These are phyloP conservation scores for Aspergillus olivimuriae DNA, from an alignment of 495 filamentous ascomycete genomes.

Conservation along the genomic window DNA sequence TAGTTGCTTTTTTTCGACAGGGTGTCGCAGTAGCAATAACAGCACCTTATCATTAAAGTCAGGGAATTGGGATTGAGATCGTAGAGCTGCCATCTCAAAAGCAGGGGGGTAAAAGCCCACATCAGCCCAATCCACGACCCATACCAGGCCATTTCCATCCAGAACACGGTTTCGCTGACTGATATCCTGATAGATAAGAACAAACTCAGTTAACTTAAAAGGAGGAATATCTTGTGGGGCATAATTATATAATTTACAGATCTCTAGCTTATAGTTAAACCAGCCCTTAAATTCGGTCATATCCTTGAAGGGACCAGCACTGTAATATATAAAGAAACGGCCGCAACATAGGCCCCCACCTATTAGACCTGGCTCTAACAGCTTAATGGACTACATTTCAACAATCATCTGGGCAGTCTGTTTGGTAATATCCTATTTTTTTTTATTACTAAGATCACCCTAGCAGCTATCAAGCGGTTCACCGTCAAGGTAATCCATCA, in stretches of 20 bases:
- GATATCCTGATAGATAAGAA: constrained; percentile 20
- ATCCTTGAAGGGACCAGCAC: background rate
- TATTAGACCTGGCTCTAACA: background rate
- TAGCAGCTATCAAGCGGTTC: constrained; percentile 20
- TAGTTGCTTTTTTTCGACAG: constrained; percentile 14
- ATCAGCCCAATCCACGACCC: constrained; percentile 24
- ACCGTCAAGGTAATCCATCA: constrained; percentile 30
- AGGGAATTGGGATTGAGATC: constrained; percentile 12
- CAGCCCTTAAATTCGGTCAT: background rate
- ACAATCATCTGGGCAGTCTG: constrained; percentile 7
- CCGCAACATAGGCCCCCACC: background rate
- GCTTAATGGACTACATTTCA: background rate
- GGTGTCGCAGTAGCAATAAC: constrained; percentile 13
- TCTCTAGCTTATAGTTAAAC: background rate
- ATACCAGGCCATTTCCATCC: constrained; percentile 13
- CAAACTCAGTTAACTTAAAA: constrained; percentile 19
- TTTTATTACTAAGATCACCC: constrained; percentile 10
- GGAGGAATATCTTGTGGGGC: constrained; percentile 7
- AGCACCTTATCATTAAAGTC: constrained; percentile 16
- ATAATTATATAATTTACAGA: too few relatives aligned
- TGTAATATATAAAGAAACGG: background rate
- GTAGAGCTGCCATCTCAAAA: constrained; percentile 17
- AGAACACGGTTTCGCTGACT: constrained; percentile 25
- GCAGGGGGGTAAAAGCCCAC: constrained; percentile 21
- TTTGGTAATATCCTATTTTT: constrained; percentile 10